Evolutionary conservation across 2,329 filamentous ascomycete species (phyloP).

Genomic region (Massarina eburnea): DNA sequence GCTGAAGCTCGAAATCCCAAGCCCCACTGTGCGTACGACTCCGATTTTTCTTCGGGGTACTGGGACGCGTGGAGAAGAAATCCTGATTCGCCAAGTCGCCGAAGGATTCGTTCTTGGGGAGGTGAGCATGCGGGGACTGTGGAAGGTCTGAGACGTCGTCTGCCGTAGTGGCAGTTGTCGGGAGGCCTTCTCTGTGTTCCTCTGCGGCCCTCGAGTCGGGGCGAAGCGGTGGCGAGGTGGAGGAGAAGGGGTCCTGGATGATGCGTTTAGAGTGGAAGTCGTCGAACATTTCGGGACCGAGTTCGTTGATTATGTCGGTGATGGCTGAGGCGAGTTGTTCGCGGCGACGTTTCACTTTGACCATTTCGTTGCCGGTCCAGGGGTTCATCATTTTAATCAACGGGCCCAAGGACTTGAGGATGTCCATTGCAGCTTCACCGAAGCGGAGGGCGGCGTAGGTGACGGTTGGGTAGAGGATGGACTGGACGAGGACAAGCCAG

Average conservation of each 20-base stretch:
- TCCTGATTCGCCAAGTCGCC: slow-evolving; percentile 83
- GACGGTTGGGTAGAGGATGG: slow-evolving; percentile 80
- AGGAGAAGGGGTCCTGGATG: slow-evolving; percentile 39
- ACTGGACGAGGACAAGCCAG: slow-evolving; percentile 64
- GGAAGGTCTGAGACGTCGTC: not conserved
- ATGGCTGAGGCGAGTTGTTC: slow-evolving; percentile 77
- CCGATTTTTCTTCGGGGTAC: slow-evolving; percentile 74
- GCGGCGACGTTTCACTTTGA: slow-evolving; percentile 72
- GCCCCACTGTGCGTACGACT: slow-evolving; percentile 63
- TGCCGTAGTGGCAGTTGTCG: not conserved
- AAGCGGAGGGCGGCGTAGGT: slow-evolving; percentile 93
- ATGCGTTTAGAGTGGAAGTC: slow-evolving; percentile 62
- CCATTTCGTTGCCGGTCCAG: slow-evolving; percentile 78
- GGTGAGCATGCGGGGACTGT: slow-evolving; percentile 22
- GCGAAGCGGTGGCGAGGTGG: slow-evolving; percentile 7
- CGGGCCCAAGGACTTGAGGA: slow-evolving; percentile 89
- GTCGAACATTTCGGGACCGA: slow-evolving; percentile 95
- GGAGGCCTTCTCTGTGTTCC: not conserved
- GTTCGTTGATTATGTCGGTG: slow-evolving; percentile 88
- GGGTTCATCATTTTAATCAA: slow-evolving; percentile 84
- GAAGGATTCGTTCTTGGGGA: slow-evolving; percentile 90
- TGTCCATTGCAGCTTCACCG: slow-evolving; percentile 98
- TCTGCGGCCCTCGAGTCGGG: not conserved
- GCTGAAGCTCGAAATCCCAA: slow-evolving; percentile 66
- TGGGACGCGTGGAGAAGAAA: slow-evolving; percentile 85